phyloP scores from a whole-genome alignment of 192 early-diverging fungal species.

The Backusella parvicylindrica region DNA sequence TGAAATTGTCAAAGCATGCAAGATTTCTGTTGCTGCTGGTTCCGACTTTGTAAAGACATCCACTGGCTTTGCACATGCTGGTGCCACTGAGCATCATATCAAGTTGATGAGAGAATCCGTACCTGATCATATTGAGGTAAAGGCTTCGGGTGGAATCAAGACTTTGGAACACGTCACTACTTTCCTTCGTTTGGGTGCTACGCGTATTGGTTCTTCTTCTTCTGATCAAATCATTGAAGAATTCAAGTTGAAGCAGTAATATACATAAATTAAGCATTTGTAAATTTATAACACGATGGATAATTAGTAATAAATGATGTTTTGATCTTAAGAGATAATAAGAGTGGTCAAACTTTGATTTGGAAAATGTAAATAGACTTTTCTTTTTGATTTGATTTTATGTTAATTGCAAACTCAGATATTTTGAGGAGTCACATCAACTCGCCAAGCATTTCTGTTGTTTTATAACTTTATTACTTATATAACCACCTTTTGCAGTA shows the following conservation, averaged over 20 bases:
- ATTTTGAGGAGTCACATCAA: too few relatives aligned
- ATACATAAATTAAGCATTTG: background rate
- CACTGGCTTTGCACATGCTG: conserved; percentile 53
- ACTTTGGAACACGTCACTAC: conserved; percentile 51
- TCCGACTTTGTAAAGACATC: conserved; percentile 64
- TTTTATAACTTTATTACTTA: too few relatives aligned
- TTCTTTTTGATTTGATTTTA: too few relatives aligned
- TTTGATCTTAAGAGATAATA: too few relatives aligned
- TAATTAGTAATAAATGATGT: too few relatives aligned
- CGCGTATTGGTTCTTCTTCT: conserved; percentile 54
- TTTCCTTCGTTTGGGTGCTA: conserved; percentile 51
- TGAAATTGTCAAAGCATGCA: conserved; percentile 48
- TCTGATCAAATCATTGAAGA: conserved; percentile 53
- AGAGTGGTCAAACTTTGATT: too few relatives aligned
- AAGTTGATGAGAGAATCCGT: conserved; percentile 50
- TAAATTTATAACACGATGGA: background rate
- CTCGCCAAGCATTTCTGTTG: too few relatives aligned
- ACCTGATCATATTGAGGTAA: conserved; percentile 39
- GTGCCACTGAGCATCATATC: conserved; percentile 48
- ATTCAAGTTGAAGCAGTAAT: conserved; percentile 22
- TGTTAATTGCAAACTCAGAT: too few relatives aligned
- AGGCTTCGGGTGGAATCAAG: conserved; percentile 59
- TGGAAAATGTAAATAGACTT: too few relatives aligned
- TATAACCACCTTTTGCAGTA: too few relatives aligned
- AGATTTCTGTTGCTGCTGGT: conserved; percentile 41